Evolutionary conservation across 768 basidiomycete genomes (phyloP).

Genomic region (Pholiota microspora): DNA sequence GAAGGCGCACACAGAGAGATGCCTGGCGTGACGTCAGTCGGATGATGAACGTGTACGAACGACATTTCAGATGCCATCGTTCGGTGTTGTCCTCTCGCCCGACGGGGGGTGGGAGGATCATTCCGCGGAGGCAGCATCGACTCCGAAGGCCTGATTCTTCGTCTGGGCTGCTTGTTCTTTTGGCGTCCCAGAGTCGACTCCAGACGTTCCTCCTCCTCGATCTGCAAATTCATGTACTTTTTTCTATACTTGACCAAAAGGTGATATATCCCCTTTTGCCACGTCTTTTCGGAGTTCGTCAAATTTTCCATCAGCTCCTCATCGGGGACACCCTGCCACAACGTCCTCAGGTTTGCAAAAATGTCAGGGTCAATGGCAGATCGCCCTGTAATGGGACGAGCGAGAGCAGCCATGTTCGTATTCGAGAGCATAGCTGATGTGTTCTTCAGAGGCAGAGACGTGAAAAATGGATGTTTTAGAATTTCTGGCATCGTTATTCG

Average conservation of each 20-base stretch:
- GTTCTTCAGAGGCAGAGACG: constrained; percentile 48
- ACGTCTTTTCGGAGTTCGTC: constrained; percentile 65
- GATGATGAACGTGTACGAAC: constrained; percentile 16
- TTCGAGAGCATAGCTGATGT: constrained; percentile 33
- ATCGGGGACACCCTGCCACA: constrained; percentile 86
- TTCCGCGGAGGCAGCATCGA: constrained; percentile 47
- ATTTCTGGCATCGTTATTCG: constrained; percentile 86
- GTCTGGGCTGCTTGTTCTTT: constrained; percentile 29
- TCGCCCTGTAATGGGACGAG: constrained; percentile 59
- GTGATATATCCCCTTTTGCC: constrained; percentile 97
- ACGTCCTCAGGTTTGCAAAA: constrained; percentile 82
- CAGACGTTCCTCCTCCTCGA: constrained; percentile 56
- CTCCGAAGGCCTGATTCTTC: constrained; percentile 17
- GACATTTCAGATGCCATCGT: constrained; percentile 15
- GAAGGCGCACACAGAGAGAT: constrained; percentile 22
- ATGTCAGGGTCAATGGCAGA: constrained; percentile 86
- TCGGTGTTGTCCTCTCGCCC: constrained; percentile 35
- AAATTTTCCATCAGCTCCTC: constrained; percentile 71
- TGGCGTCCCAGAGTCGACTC: constrained; percentile 35
- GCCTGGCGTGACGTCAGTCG: constrained; percentile 12
- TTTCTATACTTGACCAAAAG: constrained; percentile 83
- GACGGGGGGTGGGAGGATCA: constrained; percentile 60
- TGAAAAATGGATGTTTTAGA: constrained; percentile 76
- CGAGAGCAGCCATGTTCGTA: constrained; percentile 66
- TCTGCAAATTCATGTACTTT: constrained; percentile 66